phyloP scores from a whole-genome alignment of 495 filamentous ascomycete genomes.

The Tirmania nivea region DNA sequence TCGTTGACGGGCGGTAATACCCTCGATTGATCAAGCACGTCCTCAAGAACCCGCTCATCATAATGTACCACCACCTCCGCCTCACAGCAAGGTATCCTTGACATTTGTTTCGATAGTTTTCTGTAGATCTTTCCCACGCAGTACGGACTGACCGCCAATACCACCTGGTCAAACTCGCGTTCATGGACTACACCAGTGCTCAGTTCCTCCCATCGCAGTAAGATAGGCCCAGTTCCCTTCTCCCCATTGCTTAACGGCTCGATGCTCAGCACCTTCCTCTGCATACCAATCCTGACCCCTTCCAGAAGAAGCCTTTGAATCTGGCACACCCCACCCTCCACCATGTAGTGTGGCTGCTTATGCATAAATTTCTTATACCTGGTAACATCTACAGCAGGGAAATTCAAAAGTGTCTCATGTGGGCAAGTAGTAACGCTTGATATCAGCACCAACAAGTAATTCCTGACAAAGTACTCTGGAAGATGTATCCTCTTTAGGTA shows the following conservation, averaged over 20 bases:
- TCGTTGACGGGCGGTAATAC: not conserved
- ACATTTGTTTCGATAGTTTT: slow-evolving; percentile 21
- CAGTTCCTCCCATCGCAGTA: slow-evolving; percentile 1
- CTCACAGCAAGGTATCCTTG: slow-evolving; percentile 23
- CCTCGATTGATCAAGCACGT: not conserved
- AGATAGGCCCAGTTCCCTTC: not conserved
- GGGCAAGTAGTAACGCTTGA: slow-evolving; percentile 32
- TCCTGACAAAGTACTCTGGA: slow-evolving; percentile 22
- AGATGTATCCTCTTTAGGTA: slow-evolving; percentile 29
- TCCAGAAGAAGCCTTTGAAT: slow-evolving; percentile 26
- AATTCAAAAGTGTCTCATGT: slow-evolving; percentile 28
- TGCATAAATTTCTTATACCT: slow-evolving; percentile 27
- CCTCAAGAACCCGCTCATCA: slow-evolving; percentile 15
- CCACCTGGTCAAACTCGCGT: slow-evolving; percentile 23
- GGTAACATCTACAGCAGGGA: slow-evolving; percentile 29
- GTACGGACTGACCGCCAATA: slow-evolving; percentile 28
- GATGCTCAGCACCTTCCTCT: not conserved
- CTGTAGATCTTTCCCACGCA: slow-evolving; percentile 24
- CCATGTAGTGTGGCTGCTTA: slow-evolving; percentile 28
- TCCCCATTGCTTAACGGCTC: not conserved
- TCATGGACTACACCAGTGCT: not conserved
- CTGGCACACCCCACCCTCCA: slow-evolving; percentile 25
- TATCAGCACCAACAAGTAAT: slow-evolving; percentile 32
- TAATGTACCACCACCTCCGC: slow-evolving; percentile 27
- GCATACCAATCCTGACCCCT: slow-evolving; percentile 14